These are phyloP conservation scores for Trichoderma asperelloides DNA, from an alignment of 495 filamentous ascomycete species.

Conservation along the genomic window DNA sequence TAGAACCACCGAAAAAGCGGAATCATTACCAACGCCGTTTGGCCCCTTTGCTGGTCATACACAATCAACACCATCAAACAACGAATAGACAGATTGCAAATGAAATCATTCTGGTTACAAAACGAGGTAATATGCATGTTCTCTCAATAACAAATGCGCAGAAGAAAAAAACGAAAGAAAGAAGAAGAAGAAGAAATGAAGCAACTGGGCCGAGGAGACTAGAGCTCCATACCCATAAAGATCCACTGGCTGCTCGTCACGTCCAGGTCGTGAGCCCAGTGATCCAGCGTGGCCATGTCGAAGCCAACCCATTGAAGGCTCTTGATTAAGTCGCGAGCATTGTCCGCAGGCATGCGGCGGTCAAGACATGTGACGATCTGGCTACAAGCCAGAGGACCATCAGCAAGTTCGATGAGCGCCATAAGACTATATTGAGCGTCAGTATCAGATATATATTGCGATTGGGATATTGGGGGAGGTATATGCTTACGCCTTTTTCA, in stretches of 20 bases:
- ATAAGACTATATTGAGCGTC: conserved; percentile 61
- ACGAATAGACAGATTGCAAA: neutral
- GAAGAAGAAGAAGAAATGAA: conserved; percentile 12
- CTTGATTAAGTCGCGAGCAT: conserved; percentile 56
- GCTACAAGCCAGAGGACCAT: conserved; percentile 60
- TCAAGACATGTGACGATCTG: conserved; percentile 75
- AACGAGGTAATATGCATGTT: neutral
- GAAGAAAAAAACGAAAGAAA: conserved; percentile 12
- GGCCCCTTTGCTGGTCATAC: too few species aligned
- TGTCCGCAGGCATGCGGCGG: conserved; percentile 48
- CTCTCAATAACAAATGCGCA: conserved; percentile 12
- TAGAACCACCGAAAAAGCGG: neutral
- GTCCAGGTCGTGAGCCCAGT: conserved; percentile 52
- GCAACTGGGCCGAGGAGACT: conserved; percentile 9
- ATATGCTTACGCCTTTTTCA: conserved; percentile 78
- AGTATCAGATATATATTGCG: too few species aligned
- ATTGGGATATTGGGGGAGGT: conserved; percentile 9
- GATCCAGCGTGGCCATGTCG: conserved; percentile 64
- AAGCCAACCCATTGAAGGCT: conserved; percentile 92
- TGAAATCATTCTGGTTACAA: neutral
- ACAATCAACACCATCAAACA: neutral
- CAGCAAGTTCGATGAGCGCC: conserved; percentile 81
- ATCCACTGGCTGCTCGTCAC: conserved; percentile 67
- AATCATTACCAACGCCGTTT: too few species aligned
- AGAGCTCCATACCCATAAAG: conserved; percentile 78